Conservation (phyloP, 2,329 filamentous ascomycete species). For the Emmonsia crescens region DNA sequence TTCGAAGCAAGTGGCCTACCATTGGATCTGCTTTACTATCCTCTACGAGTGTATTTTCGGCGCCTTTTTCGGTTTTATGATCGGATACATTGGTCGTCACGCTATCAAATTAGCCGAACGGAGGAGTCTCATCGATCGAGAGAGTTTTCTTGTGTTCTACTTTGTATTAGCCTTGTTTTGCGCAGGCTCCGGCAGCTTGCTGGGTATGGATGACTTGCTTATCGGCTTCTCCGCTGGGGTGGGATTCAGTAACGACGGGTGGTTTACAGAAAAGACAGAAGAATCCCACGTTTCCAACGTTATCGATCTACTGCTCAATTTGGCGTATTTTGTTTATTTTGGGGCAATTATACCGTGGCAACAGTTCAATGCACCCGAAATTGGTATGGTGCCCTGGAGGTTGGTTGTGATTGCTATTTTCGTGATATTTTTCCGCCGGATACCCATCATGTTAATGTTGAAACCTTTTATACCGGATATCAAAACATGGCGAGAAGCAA, state of each 20-base stretch:
- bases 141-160: slow-evolving; percentile 98
- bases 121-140: slow-evolving; percentile 77
- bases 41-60: slow-evolving; percentile 95
- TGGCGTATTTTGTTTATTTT: slow-evolving; percentile 96
- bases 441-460: slow-evolving; percentile 82
- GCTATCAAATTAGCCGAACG: slow-evolving; percentile 81
- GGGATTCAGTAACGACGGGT: slow-evolving; percentile 98
- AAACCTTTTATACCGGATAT: slow-evolving; percentile 94
- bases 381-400: slow-evolving; percentile 77
- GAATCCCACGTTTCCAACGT: slow-evolving; percentile 99
- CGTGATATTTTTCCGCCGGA: slow-evolving; percentile 89
- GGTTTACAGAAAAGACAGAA: slow-evolving; percentile 97
- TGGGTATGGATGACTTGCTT: slow-evolving; percentile 86
- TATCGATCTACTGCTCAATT: slow-evolving; percentile 90
- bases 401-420: slow-evolving; percentile 88
- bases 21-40: slow-evolving; percentile 84
- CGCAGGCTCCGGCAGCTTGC: slow-evolving; percentile 79
- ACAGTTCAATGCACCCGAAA: slow-evolving; percentile 63
- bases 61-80: slow-evolving; percentile 70
- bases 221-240: slow-evolving; percentile 93
- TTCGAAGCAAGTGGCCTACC: slow-evolving; percentile 57
- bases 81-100: slow-evolving; percentile 85
- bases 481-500: slow-evolving; percentile 93
- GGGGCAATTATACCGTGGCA: slow-evolving; percentile 96
- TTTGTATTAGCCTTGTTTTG: slow-evolving; percentile 94